Conservation (phyloP, 225 moss, liverwort and hornwort genomes). For the Neckera pumila region DNA sequence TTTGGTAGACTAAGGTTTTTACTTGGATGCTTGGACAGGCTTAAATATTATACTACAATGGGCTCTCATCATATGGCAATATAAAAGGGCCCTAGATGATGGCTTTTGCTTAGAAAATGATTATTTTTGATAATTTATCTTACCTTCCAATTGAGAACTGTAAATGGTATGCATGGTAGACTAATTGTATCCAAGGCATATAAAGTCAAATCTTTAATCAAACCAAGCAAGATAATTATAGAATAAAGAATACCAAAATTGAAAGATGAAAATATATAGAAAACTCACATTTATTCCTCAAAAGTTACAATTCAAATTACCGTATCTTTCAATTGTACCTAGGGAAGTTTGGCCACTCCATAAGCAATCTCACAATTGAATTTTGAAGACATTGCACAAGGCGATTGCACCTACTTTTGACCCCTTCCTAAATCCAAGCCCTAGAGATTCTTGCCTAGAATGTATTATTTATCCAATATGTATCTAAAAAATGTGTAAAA, state of each 20-base stretch:
- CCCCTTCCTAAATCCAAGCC: not conserved
- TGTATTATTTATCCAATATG: not conserved
- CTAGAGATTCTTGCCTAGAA: not conserved
- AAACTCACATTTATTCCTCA: not conserved
- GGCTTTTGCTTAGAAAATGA: not conserved
- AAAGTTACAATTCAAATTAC: not conserved
- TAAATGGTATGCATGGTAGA: not conserved
- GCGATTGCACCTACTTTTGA: fast-evolving
- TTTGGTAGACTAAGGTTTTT: not conserved
- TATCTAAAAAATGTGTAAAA: no score
- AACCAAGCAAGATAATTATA: not conserved
- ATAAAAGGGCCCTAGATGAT: not conserved
- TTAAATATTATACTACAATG: not conserved
- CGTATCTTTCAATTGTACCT: no score
- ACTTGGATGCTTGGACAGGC: not conserved
- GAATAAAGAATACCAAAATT: no score
- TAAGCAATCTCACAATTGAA: not conserved
- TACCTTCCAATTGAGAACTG: not conserved
- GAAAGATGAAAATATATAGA: not conserved
- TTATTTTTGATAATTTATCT: not conserved
- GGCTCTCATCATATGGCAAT: not conserved
- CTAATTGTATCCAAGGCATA: not conserved
- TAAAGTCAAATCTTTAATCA: not conserved
- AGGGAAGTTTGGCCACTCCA: not conserved
- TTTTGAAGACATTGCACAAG: not conserved